Conservation (phyloP, 2,329 filamentous ascomycete genomes). For the Fusarium irregulare region DNA sequence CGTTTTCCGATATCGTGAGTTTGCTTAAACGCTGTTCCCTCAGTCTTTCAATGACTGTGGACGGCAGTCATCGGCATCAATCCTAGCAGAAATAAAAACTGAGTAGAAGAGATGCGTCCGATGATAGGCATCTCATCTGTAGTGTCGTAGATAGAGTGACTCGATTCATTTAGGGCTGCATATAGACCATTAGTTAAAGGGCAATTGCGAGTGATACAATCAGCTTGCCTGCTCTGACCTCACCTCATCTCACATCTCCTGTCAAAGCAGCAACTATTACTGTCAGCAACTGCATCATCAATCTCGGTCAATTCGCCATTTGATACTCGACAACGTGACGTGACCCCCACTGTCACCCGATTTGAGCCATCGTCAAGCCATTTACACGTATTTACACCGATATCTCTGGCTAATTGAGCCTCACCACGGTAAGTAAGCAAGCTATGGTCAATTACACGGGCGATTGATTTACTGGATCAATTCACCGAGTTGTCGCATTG, state of each 20-base stretch:
- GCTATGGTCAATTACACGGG: background rate
- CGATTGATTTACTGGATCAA: slow-evolving; percentile 7
- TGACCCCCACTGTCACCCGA: slow-evolving; percentile 46
- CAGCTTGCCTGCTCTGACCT: background rate
- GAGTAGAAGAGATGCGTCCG: slow-evolving; percentile 1
- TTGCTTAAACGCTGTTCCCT: slow-evolving; percentile 11
- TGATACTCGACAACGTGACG: slow-evolving; percentile 43
- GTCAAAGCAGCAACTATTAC: slow-evolving; percentile 1
- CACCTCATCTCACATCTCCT: slow-evolving; percentile 4
- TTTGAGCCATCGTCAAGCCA: slow-evolving; percentile 32
- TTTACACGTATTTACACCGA: slow-evolving; percentile 29
- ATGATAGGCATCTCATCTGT: slow-evolving; percentile 3
- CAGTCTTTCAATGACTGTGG: slow-evolving; percentile 12
- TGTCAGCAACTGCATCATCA: slow-evolving; percentile 14
- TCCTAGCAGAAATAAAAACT: background rate
- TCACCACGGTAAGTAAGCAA: slow-evolving; percentile 28
- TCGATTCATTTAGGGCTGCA: slow-evolving; percentile 25
- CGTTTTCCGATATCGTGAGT: slow-evolving; percentile 31
- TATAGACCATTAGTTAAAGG: slow-evolving; percentile 14
- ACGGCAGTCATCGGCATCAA: slow-evolving; percentile 36
- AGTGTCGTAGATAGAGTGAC: slow-evolving; percentile 3
- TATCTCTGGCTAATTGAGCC: slow-evolving; percentile 12
- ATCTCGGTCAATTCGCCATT: slow-evolving; percentile 22
- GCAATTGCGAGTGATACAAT: slow-evolving; percentile 4
- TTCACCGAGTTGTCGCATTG: slow-evolving; percentile 17